phyloP scores from a whole-genome alignment of 805 yeast genomes.

The Gaillardinia entomophila region DNA sequence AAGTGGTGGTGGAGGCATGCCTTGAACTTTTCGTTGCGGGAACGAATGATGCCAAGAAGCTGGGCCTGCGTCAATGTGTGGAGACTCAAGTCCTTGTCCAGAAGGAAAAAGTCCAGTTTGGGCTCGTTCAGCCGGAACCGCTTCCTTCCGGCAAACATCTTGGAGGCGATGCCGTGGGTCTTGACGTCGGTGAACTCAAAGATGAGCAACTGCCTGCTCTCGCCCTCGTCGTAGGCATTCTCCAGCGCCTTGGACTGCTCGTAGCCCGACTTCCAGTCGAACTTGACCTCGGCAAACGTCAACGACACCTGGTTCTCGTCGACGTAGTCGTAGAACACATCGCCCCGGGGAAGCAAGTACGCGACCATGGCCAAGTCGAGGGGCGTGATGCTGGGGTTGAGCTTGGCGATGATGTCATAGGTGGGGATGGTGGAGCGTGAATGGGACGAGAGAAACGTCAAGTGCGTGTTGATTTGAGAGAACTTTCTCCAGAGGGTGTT shows the following conservation, averaged over 20 bases:
- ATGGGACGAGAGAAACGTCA: constrained; percentile 34
- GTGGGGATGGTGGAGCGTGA: constrained; percentile 29
- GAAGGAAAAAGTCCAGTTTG: constrained; percentile 17
- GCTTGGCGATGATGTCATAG: constrained; percentile 20
- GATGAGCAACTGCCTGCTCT: constrained; percentile 51
- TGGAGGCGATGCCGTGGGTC: constrained; percentile 41
- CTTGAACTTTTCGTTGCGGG: constrained; percentile 50
- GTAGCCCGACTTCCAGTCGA: constrained; percentile 30
- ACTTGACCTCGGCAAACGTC: constrained; percentile 38
- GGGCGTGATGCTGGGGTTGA: constrained; percentile 25
- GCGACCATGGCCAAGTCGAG: constrained; percentile 63
- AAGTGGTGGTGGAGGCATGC: constrained; percentile 10
- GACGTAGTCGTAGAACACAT: constrained; percentile 61
- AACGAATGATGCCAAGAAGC: constrained; percentile 53
- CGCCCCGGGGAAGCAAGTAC: constrained; percentile 60
- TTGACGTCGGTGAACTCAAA: constrained; percentile 75
- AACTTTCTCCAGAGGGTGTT: constrained; percentile 9
- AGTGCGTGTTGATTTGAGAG: constrained; percentile 29
- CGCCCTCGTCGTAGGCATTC: constrained; percentile 40
- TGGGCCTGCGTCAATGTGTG: constrained; percentile 51
- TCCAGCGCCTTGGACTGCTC: constrained; percentile 38
- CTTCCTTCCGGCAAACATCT: constrained; percentile 23
- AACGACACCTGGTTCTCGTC: constrained; percentile 65
- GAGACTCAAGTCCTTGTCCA: constrained; percentile 38
- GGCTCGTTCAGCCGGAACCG: not conserved